Base-by-base conservation (phyloP, 768 basidiomycete genomes). In the Rhodotorula kratochvilovae region DNA sequence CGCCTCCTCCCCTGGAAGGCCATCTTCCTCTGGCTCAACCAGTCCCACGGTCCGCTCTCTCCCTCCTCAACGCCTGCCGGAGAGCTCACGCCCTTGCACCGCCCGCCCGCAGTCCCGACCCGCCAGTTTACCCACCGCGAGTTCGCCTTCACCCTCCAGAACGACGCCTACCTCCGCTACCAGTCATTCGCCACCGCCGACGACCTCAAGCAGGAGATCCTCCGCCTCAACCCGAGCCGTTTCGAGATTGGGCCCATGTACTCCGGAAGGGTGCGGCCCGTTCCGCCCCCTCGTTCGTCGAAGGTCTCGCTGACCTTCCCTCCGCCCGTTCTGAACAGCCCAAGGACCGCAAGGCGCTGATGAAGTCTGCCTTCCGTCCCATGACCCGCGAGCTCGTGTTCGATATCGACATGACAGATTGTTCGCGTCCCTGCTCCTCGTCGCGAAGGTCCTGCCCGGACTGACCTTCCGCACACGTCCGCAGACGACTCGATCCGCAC, bases 361-460 rank as follows among this genome's bases (percentile, higher is more conserved):
- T 87, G 19, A 82, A 88, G n/a, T 81, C 82, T 4, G 84, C 84
- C 1, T 88, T 97, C 75, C 83, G 84, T 55, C 92, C 96, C 0
- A 79, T 86, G 45, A 85, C 87, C 73, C 89, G 96, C 68, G 96
- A 98, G 80, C 88, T 99, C 54, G 95, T 98, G 1, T 96, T 99
- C 79, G 96, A 99, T 86, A 97, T 99, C 79, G 96, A 99, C 81
- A 97, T 99, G 96, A 95, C 96, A 25, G 96, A 99, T 81, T 99
- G 73, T 70, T 13, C 43, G 68, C 54, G 23, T n/a, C 25, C 31
- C 55, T 27, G 17, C 27, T 39, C 31, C 11, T 21, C 45, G 6
- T 61, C 7, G 11, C 50, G 0, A 42, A 21, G 23, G 45, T 56
- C 5, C 51, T 51, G 16, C 39, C 6, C 27, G 36, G 17, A 23